These are phyloP conservation scores for Beauveria asiatica DNA, from an alignment of 2,329 filamentous ascomycete species.

Conservation along the genomic window DNA sequence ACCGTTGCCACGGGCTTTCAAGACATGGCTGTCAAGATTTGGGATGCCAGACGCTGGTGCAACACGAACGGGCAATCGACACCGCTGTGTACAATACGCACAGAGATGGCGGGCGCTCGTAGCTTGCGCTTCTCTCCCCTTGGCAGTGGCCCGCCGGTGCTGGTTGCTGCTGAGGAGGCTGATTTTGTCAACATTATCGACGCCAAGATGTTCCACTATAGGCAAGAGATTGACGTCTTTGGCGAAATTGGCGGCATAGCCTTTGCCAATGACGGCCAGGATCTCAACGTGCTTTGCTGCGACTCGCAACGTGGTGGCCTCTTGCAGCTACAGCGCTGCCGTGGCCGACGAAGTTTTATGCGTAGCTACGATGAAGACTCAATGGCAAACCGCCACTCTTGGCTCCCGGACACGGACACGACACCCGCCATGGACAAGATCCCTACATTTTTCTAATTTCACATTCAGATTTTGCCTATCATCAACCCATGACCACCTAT, in stretches of 20 bases:
- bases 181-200: conserved; percentile 67
- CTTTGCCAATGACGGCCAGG: conserved; percentile 58
- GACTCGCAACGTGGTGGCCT: conserved; percentile 60
- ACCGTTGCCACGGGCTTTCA: conserved; percentile 71
- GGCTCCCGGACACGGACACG: conserved; percentile 2
- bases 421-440: conserved; percentile 2
- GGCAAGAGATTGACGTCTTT: conserved; percentile 66
- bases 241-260: conserved; percentile 63
- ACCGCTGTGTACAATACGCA: conserved; percentile 47
- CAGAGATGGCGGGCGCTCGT: conserved; percentile 60
- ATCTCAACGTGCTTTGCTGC: conserved; percentile 59
- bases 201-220: conserved; percentile 52
- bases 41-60: conserved; percentile 65
- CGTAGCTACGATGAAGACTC: conserved; percentile 6
- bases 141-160: conserved; percentile 56
- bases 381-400: conserved; percentile 5
- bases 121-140: conserved; percentile 64
- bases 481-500: not conserved
- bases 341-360: conserved; percentile 12
- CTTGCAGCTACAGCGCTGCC: conserved; percentile 48
- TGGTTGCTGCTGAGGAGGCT: conserved; percentile 68
- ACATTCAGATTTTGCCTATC: not conserved
- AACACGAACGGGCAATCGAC: conserved; percentile 38
- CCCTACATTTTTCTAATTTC: not conserved
- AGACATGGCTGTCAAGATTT: conserved; percentile 64